Conservation (phyloP, 352 stramenopile species). For the Phytophthora sansomeana region DNA sequence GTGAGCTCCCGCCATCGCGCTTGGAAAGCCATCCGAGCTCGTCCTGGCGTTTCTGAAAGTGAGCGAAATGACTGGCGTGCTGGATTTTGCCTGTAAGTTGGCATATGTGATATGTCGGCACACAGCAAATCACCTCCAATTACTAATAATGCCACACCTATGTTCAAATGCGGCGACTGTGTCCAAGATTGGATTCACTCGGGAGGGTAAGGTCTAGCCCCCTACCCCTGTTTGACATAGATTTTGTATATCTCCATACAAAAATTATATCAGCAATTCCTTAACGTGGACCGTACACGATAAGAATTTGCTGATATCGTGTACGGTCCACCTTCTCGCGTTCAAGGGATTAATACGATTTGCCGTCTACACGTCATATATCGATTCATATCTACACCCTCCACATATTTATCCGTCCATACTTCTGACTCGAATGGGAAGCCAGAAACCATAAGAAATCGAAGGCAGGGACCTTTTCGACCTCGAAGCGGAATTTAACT, state of each 20-base stretch:
- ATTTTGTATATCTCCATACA: conserved; percentile 18
- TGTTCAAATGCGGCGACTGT: background rate
- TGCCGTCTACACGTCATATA: too few species aligned
- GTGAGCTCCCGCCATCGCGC: conserved; percentile 7
- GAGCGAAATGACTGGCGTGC: conserved; percentile 15
- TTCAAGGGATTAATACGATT: too few species aligned
- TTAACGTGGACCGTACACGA: conserved; percentile 26
- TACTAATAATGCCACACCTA: conserved; percentile 2
- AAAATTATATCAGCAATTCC: conserved; percentile 12
- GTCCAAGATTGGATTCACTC: background rate
- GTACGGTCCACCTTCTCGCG: too few species aligned
- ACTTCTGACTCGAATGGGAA: too few species aligned
- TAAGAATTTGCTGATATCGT: too few species aligned
- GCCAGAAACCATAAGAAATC: too few species aligned
- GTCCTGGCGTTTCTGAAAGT: conserved; percentile 10
- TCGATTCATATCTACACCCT: too few species aligned
- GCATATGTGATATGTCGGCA: conserved; percentile 9
- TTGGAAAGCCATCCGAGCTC: too few species aligned
- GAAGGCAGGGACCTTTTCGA: too few species aligned
- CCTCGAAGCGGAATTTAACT: too few species aligned
- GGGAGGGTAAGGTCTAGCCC: background rate
- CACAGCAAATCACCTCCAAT: background rate
- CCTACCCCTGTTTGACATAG: conserved; percentile 15
- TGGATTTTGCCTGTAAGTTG: too few species aligned
- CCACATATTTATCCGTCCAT: too few species aligned